Conservation (phyloP, 1,284 basidiomycete genomes). For the Sporisorium exsertum region DNA sequence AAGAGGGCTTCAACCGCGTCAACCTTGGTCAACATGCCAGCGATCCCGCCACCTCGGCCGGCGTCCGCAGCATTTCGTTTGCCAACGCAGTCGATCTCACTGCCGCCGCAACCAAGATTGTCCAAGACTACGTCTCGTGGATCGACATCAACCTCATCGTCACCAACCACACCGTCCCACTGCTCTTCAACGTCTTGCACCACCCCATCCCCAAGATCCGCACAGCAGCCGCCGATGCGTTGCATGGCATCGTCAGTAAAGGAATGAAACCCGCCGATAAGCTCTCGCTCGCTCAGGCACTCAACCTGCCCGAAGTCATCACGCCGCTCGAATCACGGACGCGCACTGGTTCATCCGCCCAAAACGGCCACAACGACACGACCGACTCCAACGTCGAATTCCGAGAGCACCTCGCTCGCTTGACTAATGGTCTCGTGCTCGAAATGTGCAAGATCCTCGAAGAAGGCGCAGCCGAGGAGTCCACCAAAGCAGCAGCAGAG, state of each 20-base stretch:
- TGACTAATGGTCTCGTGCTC: conserved; percentile 84
- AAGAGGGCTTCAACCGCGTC: conserved; percentile 73
- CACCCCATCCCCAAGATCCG: conserved; percentile 76
- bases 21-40: conserved; percentile 32
- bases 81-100: conserved; percentile 73
- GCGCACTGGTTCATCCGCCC: conserved; percentile 32
- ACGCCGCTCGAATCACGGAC: conserved; percentile 58
- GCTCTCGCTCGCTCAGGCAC: conserved; percentile 86
- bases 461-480: conserved; percentile 76
- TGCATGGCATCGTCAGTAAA: conserved; percentile 86
- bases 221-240: conserved; percentile 81
- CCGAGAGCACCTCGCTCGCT: conserved; percentile 85
- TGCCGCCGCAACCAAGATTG: conserved; percentile 84
- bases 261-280: conserved; percentile 94
- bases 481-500: conserved; percentile 78
- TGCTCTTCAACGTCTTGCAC: conserved; percentile 88
- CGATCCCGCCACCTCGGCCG: conserved; percentile 28
- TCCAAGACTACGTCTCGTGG: conserved; percentile 96
- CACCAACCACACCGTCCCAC: conserved; percentile 85
- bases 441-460: conserved; percentile 85
- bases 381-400: conserved; percentile 80
- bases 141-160: conserved; percentile 96
- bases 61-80: conserved; percentile 73
- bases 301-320: conserved; percentile 73
- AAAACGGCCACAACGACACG: conserved; percentile 72